Conservation (phyloP, 2,329 filamentous ascomycete genomes). For the Diplodia corticola region DNA sequence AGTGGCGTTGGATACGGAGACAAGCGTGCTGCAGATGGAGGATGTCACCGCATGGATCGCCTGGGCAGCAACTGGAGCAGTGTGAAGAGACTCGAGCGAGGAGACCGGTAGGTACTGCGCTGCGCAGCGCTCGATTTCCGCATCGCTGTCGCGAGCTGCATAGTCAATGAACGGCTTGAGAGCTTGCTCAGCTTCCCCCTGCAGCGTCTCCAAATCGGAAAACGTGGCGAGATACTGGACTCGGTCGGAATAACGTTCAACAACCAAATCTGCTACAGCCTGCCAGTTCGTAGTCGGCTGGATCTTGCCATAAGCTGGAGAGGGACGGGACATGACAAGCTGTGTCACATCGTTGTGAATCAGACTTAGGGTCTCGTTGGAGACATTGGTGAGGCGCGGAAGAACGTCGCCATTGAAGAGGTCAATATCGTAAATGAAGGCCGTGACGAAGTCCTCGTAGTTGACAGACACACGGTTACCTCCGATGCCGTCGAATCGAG, state of each 20-base stretch:
- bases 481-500: conserved; percentile 48
- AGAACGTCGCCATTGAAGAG: conserved; percentile 42
- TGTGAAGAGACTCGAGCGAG: conserved; percentile 3
- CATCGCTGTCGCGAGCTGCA: conserved; percentile 36
- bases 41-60: conserved; percentile 35
- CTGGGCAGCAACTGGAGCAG: conserved; percentile 31
- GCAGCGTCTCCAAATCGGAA: conserved; percentile 1
- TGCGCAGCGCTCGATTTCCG: conserved; percentile 51
- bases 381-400: conserved; percentile 43
- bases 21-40: conserved; percentile 38
- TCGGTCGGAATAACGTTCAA: conserved; percentile 61
- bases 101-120: conserved; percentile 42
- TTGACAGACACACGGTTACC: conserved; percentile 47
- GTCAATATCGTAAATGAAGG: conserved; percentile 46
- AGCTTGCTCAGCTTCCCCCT: conserved; percentile 22
- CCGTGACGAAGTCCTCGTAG: conserved; percentile 52
- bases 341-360: conserved; percentile 48
- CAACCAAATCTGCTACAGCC: conserved; percentile 63
- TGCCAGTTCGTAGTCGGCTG: conserved; percentile 61
- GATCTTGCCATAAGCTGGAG: conserved; percentile 23
- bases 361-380: conserved; percentile 36
- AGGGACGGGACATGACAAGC: conserved; percentile 36
- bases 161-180: conserved; percentile 44
- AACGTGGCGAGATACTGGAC: conserved; percentile 43
- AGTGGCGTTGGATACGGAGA: conserved; percentile 25